A percentile compares a stretch with the other conserved stretches of the same genome.
Conservation (phyloP, 352 stramenopile genomes). For the Pythium apleroticum region DNA sequence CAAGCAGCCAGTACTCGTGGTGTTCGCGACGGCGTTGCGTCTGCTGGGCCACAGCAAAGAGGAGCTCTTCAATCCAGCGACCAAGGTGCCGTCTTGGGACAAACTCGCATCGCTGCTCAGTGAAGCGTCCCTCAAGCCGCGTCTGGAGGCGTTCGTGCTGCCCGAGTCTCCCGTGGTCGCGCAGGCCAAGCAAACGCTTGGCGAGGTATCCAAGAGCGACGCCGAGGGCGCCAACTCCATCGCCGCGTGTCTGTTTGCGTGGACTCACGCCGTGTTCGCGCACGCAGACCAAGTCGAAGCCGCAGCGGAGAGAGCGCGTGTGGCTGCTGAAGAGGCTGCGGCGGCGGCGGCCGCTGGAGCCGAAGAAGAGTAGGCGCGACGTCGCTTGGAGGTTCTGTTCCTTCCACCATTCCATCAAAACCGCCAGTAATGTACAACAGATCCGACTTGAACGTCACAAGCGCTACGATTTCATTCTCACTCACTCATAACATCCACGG, state of each 20-base stretch:
- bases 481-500: slow-evolving; percentile 5
- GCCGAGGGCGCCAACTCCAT: slow-evolving; percentile 48
- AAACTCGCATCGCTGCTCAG: slow-evolving; percentile 51
- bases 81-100: slow-evolving; percentile 60
- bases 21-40: slow-evolving; percentile 47
- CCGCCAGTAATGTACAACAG: background rate
- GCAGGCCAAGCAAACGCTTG: slow-evolving; percentile 43
- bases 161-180: slow-evolving; percentile 20
- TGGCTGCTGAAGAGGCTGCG: slow-evolving; percentile 33
- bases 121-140: slow-evolving; percentile 34
- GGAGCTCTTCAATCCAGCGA: slow-evolving; percentile 52
- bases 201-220: slow-evolving; percentile 50
- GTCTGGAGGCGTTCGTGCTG: slow-evolving; percentile 35
- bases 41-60: slow-evolving; percentile 47
- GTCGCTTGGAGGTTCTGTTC: background rate
- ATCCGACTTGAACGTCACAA: background rate
- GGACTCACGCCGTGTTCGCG: slow-evolving; percentile 49
- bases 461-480: slow-evolving; percentile 2
- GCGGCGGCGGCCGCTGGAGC: slow-evolving; percentile 25
- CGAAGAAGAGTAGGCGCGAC: slow-evolving; percentile 14
- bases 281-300: slow-evolving; percentile 53
- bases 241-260: slow-evolving; percentile 51
- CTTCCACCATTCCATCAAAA: slow-evolving; percentile 5
- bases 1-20: slow-evolving; percentile 44
- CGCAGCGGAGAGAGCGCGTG: slow-evolving; percentile 37